These are phyloP conservation scores for Leishmania mexicana DNA, from an alignment of 208 protist species.

Conservation along the genomic window DNA sequence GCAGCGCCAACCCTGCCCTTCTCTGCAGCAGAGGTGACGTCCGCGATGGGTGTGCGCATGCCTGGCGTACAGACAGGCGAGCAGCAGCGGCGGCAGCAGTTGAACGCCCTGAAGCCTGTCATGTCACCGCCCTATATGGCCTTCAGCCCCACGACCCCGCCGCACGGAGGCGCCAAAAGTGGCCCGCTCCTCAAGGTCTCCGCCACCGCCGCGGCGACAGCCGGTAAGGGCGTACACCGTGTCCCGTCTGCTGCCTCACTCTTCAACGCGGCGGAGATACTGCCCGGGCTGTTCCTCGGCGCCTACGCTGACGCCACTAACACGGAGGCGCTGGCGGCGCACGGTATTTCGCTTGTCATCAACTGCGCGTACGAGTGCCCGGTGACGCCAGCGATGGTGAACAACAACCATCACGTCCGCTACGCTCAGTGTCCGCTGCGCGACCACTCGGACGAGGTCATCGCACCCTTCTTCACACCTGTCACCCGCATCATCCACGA, in stretches of 20 bases:
- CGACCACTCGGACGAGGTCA: conserved; percentile 77
- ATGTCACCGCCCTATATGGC: neutral
- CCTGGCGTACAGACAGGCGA: neutral
- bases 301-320: conserved; percentile 52
- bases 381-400: conserved; percentile 38
- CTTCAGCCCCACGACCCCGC: neutral
- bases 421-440: conserved; percentile 58
- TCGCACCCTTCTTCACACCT: conserved; percentile 54
- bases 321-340: conserved; percentile 33
- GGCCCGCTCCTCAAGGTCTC: neutral
- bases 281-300: conserved; percentile 74
- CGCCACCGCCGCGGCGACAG: neutral
- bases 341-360: conserved; percentile 67
- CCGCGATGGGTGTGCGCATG: neutral
- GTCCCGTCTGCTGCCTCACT: neutral
- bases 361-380: conserved; percentile 71
- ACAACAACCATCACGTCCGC: conserved; percentile 50
- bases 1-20: neutral
- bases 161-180: neutral
- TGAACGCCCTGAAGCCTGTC: neutral
- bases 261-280: conserved; percentile 62
- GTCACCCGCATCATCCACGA: conserved; percentile 72
- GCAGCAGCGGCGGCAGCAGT: neutral
- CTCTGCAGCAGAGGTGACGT: neutral
- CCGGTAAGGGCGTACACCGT: neutral